Percentiles rank a stretch among this genome's conserved stretches.
phyloP scores from a whole-genome alignment of 495 filamentous ascomycete genomes.

The Astrocystis sublimbata region DNA sequence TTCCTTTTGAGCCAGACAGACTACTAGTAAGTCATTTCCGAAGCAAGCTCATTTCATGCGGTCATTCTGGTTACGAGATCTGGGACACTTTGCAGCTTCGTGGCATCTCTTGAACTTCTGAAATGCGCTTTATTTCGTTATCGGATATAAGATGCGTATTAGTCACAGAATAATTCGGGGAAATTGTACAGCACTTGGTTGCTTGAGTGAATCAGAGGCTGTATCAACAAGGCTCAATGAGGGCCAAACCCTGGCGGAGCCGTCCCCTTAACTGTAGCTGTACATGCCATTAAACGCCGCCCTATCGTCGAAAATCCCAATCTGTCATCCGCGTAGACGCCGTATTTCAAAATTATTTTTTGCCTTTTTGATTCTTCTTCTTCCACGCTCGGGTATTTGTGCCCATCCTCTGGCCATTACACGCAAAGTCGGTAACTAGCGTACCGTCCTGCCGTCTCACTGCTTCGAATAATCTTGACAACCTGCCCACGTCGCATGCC shows the following conservation, averaged over 20 bases:
- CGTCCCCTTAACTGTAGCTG: slow-evolving; percentile 5
- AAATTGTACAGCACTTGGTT: neutral
- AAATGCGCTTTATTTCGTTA: neutral
- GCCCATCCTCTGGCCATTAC: slow-evolving; percentile 37
- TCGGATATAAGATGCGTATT: neutral
- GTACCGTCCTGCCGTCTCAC: slow-evolving; percentile 76
- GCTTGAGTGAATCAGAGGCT: slow-evolving; percentile 2
- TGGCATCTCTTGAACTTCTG: neutral
- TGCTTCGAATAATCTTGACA: slow-evolving; percentile 92
- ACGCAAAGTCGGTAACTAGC: slow-evolving; percentile 67
- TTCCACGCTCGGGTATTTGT: slow-evolving; percentile 7
- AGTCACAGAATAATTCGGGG: neutral
- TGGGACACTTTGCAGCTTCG: neutral
- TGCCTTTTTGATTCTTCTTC: neutral
- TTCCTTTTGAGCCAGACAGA: no score
- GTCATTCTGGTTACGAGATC: no score
- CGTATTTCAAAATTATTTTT: slow-evolving; percentile 14
- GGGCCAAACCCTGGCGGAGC: slow-evolving; percentile 8
- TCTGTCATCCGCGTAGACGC: slow-evolving; percentile 21
- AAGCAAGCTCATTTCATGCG: no score
- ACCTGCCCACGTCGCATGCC: slow-evolving; percentile 92
- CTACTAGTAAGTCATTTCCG: no score
- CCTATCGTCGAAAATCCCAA: slow-evolving; percentile 15
- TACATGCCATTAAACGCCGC: slow-evolving; percentile 16
- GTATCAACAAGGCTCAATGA: slow-evolving; percentile 1